Evolutionary conservation across 306 rosid genomes (phyloP), one percentile per base, ranked within the genome.

Genomic region (Cucumis melo): DNA sequence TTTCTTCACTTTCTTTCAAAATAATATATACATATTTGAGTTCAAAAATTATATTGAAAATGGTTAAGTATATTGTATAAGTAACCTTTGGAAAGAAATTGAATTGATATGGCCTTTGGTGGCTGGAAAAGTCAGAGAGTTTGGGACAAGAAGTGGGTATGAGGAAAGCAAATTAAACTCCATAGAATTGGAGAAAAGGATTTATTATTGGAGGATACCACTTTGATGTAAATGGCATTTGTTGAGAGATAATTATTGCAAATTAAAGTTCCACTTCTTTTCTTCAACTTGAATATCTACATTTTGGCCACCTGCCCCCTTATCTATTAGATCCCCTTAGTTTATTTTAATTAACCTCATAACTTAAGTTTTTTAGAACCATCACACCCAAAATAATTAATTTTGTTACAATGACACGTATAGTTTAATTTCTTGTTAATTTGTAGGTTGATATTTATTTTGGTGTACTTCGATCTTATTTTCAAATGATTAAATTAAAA

Each of bases 41-140:
- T 60, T 60, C 6, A n/a, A 53, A 55, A 20, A 55, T 46, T 55
- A 55, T 20, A 55, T 55, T 55, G 1, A 53, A 53, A 53, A 5
- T 0, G 21, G 1, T 53, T 53, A 23, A 23, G 8, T 23, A 24
- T 12, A 11, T 42, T 32, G 36, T 32, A 32, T 38, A 38, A 51
- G 12, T 53, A 36, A 55, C 62, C 77, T 53, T 55, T 53, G 2
- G 46, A 60, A 46, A 15, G 46, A 53, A 55, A 29, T 29, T 29
- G 23, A 55, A 29, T 17, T 51, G 23, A 17, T 0, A 17, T 74
- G 83, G 11, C 68, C 76, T 59, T 68, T 61, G 80, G 78, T 68
- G 21, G 80, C 63, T 68, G 21, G 56, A 53, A 76, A 82, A 51
- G 80, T 51, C 82, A 77, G 71, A 77, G 71, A 66, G 27, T 57